Percentiles rank a stretch among this genome's conserved stretches.
These are phyloP conservation scores for Epichloe sp. DNA, from an alignment of 2,329 filamentous ascomycete genomes.

Conservation along the genomic window DNA sequence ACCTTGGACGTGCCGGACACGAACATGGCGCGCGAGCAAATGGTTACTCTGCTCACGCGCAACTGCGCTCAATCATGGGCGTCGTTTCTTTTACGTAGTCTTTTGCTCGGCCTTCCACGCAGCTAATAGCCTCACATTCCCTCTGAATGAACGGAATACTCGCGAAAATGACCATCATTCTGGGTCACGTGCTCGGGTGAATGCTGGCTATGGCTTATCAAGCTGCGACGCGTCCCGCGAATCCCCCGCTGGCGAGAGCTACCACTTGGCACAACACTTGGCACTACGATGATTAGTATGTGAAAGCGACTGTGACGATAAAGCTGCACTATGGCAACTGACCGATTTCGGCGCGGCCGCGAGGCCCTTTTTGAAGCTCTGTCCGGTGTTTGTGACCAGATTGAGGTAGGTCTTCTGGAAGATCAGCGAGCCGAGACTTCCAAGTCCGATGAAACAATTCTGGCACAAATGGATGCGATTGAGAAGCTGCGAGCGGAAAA, in stretches of 20 bases:
- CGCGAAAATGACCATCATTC: not conserved
- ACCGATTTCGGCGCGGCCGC: slow-evolving; percentile 26
- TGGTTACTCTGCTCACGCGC: not conserved
- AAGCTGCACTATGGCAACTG: slow-evolving; percentile 20
- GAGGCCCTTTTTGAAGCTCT: slow-evolving; percentile 27
- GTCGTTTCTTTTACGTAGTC: no score
- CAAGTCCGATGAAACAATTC: not conserved
- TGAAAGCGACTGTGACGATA: not conserved
- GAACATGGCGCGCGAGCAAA: not conserved
- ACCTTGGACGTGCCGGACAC: not conserved
- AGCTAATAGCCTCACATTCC: not conserved
- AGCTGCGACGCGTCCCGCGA: not conserved
- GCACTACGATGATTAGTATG: not conserved
- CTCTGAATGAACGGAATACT: not conserved
- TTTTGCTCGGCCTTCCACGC: not conserved
- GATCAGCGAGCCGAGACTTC: not conserved
- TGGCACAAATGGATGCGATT: slow-evolving; percentile 11
- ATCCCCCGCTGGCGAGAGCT: not conserved
- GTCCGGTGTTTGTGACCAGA: slow-evolving; percentile 24
- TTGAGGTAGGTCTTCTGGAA: slow-evolving; percentile 12
- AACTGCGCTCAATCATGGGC: not conserved
- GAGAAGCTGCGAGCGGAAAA: slow-evolving; percentile 30
- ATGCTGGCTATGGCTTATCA: not conserved
- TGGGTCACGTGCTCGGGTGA: not conserved
- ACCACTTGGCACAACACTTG: not conserved